These are phyloP conservation scores for Verticillium nonalfalfae DNA, from an alignment of 2,329 filamentous ascomycete species.

Conservation along the genomic window DNA sequence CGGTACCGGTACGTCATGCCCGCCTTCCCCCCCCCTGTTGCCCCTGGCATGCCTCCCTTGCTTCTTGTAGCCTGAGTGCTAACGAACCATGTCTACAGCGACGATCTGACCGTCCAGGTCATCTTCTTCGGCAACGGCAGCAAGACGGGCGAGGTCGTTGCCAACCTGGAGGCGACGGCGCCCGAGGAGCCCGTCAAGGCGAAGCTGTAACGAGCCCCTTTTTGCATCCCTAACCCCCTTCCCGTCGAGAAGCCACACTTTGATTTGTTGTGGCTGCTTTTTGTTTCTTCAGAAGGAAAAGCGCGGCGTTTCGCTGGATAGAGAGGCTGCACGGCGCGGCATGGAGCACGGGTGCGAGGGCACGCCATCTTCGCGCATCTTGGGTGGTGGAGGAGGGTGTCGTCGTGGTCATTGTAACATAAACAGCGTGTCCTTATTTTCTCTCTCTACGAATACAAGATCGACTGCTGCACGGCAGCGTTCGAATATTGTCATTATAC, in stretches of 20 bases:
- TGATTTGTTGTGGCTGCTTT: background rate
- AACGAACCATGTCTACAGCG: slow-evolving; percentile 42
- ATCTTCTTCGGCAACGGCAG: slow-evolving; percentile 91
- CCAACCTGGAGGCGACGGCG: slow-evolving; percentile 85
- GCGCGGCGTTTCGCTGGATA: no score
- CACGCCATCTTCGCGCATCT: no score
- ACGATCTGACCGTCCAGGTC: slow-evolving; percentile 94
- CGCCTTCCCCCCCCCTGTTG: background rate
- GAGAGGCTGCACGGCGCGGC: background rate
- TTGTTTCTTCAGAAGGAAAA: background rate
- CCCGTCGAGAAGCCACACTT: background rate
- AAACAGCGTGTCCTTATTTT: no score
- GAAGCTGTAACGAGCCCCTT: slow-evolving; percentile 19
- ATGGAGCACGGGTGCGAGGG: no score
- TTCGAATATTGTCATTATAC: no score
- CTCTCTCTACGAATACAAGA: no score
- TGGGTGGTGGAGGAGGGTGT: no score
- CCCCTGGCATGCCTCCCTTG: background rate
- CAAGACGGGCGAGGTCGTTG: slow-evolving; percentile 68
- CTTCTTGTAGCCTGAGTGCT: no score
- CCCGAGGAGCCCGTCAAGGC: slow-evolving; percentile 24
- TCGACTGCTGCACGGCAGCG: no score
- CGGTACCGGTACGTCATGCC: slow-evolving; percentile 64
- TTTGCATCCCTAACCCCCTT: slow-evolving; percentile 13
- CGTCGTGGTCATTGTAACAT: no score